phyloP scores from a whole-genome alignment of 2,329 filamentous ascomycete genomes.

The Pseudogymnoascus pannorum region DNA sequence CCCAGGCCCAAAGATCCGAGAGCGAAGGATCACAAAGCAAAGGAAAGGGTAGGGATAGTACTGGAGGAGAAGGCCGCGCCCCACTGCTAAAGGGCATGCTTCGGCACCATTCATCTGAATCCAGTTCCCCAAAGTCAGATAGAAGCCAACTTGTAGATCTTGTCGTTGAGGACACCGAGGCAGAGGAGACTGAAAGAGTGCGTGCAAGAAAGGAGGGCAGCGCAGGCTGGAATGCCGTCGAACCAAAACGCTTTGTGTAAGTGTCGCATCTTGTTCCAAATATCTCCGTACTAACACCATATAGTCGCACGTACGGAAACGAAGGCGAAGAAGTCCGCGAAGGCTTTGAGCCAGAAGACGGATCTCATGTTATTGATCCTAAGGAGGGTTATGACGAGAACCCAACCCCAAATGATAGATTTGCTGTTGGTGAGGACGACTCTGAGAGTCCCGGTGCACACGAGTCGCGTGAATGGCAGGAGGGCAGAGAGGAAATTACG shows the following conservation, averaged over 20 bases:
- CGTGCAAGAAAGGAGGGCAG: conserved; percentile 55
- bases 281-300: conserved; percentile 4
- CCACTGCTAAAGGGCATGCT: conserved; percentile 31
- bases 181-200: conserved; percentile 55
- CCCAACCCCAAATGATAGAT: conserved; percentile 17
- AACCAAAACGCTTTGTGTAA: conserved; percentile 48
- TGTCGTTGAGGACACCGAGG: conserved; percentile 56
- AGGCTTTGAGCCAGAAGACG: conserved; percentile 45
- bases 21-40: conserved; percentile 17
- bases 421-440: conserved; percentile 26
- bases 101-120: conserved; percentile 41
- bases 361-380: conserved; percentile 34
- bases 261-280: conserved; percentile 18
- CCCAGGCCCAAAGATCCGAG: conserved; percentile 28
- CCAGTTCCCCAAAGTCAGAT: conserved; percentile 44
- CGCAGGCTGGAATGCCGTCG: conserved; percentile 50
- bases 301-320: conserved; percentile 40
- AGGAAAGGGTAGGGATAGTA: conserved; percentile 20
- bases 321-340: conserved; percentile 44
- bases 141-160: conserved; percentile 59
- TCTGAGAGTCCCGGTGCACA: conserved; percentile 26
- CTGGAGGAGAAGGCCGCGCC: conserved; percentile 26
- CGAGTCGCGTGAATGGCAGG: conserved; percentile 38
- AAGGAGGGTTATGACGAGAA: conserved; percentile 37
- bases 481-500: conserved; percentile 15